phyloP scores from a whole-genome alignment of 106 monocot genomes.

The Dioscorea alata region DNA sequence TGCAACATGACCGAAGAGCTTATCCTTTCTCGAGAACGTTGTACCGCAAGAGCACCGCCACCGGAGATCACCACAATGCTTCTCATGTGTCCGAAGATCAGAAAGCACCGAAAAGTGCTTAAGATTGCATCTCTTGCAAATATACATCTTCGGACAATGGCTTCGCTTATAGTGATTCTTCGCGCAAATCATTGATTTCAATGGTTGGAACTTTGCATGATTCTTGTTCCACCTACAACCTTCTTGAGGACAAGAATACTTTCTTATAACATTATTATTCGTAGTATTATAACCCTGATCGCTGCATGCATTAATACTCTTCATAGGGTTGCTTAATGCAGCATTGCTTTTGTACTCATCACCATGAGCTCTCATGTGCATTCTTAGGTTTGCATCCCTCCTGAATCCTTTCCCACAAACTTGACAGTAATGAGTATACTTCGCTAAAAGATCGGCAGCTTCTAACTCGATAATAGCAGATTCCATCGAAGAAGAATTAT shows the following conservation, averaged over 20 bases:
- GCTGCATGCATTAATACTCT: background rate
- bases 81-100: constrained; percentile 79
- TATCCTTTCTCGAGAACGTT: constrained; percentile 72
- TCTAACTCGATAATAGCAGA: constrained; percentile 52
- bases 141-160: constrained; percentile 80
- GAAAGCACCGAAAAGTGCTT: constrained; percentile 74
- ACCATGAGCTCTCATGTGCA: constrained; percentile 85
- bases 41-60: constrained; percentile 80
- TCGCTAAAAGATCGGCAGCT: constrained; percentile 47
- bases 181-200: constrained; percentile 67
- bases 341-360: constrained; percentile 72
- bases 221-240: constrained; percentile 72
- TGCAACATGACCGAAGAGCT: constrained; percentile 57
- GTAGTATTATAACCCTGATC: background rate
- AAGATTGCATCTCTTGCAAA: constrained; percentile 55
- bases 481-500: background rate
- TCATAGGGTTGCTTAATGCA: constrained; percentile 35
- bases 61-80: constrained; percentile 56
- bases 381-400: constrained; percentile 69
- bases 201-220: constrained; percentile 70
- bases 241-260: constrained; percentile 80
- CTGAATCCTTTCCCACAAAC: constrained; percentile 79
- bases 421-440: constrained; percentile 66
- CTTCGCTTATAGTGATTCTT: constrained; percentile 83
- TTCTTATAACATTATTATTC: background rate